phyloP scores from a whole-genome alignment of 2,329 filamentous ascomycete species.

The Colletotrichum endophyticum region DNA sequence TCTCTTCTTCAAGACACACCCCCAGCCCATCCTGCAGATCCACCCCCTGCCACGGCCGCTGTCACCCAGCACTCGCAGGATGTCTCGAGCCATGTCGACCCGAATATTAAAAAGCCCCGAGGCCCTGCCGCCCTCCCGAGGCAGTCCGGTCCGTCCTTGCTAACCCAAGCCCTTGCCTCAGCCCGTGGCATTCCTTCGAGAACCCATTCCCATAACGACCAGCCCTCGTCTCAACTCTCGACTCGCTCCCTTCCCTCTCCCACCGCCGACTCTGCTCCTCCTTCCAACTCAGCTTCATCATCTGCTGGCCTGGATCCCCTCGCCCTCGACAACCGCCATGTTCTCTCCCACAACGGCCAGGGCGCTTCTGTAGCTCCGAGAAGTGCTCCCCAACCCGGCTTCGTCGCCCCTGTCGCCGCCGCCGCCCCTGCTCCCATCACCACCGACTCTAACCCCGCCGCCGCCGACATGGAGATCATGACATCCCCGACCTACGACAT shows the following conservation, averaged over 20 bases:
- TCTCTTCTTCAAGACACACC: slow-evolving; percentile 23
- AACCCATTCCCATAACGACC: slow-evolving; percentile 12
- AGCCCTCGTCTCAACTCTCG: neutral
- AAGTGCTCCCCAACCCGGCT: slow-evolving; percentile 29
- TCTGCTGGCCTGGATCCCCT: slow-evolving; percentile 27
- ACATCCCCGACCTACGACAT: slow-evolving; percentile 36
- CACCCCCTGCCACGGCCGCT: slow-evolving; percentile 22
- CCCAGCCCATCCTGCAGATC: slow-evolving; percentile 17
- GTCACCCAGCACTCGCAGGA: slow-evolving; percentile 21
- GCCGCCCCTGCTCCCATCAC: slow-evolving; percentile 30
- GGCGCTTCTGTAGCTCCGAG: slow-evolving; percentile 41
- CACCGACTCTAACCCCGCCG: slow-evolving; percentile 24
- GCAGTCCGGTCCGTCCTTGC: slow-evolving; percentile 57
- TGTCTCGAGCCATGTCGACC: slow-evolving; percentile 37
- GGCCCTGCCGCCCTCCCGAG: slow-evolving; percentile 42
- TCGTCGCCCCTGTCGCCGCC: slow-evolving; percentile 31
- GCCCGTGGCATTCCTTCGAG: slow-evolving; percentile 53
- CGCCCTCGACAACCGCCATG: slow-evolving; percentile 31
- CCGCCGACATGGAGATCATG: slow-evolving; percentile 31
- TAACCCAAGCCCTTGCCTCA: slow-evolving; percentile 63
- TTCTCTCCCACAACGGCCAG: slow-evolving; percentile 35
- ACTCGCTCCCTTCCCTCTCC: slow-evolving; percentile 9
- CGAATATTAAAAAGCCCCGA: slow-evolving; percentile 52
- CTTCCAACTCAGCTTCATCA: neutral
- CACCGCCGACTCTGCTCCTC: neutral